These are phyloP conservation scores for Solanum gandarillasii DNA, from an alignment of 257 asterid genomes.

Conservation along the genomic window DNA sequence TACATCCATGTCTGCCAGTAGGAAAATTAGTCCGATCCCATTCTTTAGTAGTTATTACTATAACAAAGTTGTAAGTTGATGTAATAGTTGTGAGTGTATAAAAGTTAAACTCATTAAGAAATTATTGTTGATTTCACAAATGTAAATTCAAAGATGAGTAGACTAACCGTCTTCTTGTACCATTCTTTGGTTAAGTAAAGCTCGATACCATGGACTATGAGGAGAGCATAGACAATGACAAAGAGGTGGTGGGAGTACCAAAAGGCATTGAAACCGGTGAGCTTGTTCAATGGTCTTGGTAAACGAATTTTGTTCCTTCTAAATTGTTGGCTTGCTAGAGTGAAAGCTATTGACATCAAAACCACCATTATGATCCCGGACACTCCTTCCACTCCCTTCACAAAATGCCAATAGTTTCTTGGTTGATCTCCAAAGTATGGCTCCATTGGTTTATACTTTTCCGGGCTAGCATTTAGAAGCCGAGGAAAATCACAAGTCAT, in stretches of 20 bases:
- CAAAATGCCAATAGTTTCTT: conserved; percentile 48
- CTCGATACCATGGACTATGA: conserved; percentile 64
- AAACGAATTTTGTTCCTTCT: conserved; percentile 38
- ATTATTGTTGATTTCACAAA: not conserved
- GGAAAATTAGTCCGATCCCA: not conserved
- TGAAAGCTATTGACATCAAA: conserved; percentile 70
- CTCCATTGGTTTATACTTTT: conserved; percentile 36
- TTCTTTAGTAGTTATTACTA: not conserved
- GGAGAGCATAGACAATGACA: conserved; percentile 51
- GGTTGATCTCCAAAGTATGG: conserved; percentile 55
- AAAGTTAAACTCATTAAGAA: not conserved
- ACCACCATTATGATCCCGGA: conserved; percentile 69
- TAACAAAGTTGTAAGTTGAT: not conserved
- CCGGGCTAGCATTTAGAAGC: conserved; percentile 29
- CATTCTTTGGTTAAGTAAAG: conserved; percentile 52
- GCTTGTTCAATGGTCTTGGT: conserved; percentile 50
- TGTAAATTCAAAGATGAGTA: not conserved
- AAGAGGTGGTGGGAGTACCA: conserved; percentile 90
- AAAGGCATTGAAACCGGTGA: conserved; percentile 82
- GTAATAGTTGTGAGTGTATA: not conserved
- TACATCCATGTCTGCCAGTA: conserved; percentile 77
- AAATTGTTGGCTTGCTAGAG: conserved; percentile 69
- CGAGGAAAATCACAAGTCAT: conserved; percentile 78
- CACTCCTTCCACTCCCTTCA: conserved; percentile 59
- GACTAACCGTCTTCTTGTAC: conserved; percentile 56